Evolutionary conservation across 768 basidiomycete genomes (phyloP).

Genomic region (Tulasnella sp.): DNA sequence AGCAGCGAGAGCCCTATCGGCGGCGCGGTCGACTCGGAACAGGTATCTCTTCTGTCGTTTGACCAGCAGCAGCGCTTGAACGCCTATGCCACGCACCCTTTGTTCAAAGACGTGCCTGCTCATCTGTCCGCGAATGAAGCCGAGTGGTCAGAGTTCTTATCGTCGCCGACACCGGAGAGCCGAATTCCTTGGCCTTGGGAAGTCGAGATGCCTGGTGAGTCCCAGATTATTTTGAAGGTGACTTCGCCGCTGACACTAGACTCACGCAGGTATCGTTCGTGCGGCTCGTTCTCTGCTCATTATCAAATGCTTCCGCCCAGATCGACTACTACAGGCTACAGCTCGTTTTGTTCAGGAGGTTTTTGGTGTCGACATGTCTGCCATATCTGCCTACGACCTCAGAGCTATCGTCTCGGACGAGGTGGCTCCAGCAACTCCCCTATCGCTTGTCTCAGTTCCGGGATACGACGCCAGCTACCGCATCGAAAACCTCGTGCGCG

Average conservation of each 20-base stretch:
- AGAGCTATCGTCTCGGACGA: constrained; percentile 67
- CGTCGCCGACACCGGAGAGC: constrained; percentile 53
- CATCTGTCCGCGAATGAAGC: constrained; percentile 50
- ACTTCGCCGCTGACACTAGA: constrained; percentile 8
- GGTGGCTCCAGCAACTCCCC: constrained; percentile 65
- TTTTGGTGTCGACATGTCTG: constrained; percentile 71
- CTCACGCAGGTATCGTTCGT: constrained; percentile 44
- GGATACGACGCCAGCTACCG: constrained; percentile 98
- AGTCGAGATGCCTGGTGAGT: constrained; percentile 51
- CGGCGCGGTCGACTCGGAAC: constrained; percentile 30
- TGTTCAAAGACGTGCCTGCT: constrained; percentile 66
- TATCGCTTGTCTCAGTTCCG: constrained; percentile 84
- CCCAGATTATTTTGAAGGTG: not conserved
- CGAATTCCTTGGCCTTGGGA: constrained; percentile 72
- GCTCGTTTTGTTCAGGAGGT: constrained; percentile 60
- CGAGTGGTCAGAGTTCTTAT: constrained; percentile 62
- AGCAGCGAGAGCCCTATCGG: constrained; percentile 54
- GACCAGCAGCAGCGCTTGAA: constrained; percentile 63
- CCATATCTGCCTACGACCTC: constrained; percentile 65
- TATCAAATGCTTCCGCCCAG: constrained; percentile 86
- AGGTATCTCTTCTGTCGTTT: constrained; percentile 40
- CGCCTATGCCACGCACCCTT: constrained; percentile 53
- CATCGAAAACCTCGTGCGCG: constrained; percentile 77
- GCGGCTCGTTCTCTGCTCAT: constrained; percentile 66
- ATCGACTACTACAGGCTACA: constrained; percentile 77